Evolutionary conservation across 2,329 filamentous ascomycete species (phyloP).

Genomic region (Blastomyces parvus): DNA sequence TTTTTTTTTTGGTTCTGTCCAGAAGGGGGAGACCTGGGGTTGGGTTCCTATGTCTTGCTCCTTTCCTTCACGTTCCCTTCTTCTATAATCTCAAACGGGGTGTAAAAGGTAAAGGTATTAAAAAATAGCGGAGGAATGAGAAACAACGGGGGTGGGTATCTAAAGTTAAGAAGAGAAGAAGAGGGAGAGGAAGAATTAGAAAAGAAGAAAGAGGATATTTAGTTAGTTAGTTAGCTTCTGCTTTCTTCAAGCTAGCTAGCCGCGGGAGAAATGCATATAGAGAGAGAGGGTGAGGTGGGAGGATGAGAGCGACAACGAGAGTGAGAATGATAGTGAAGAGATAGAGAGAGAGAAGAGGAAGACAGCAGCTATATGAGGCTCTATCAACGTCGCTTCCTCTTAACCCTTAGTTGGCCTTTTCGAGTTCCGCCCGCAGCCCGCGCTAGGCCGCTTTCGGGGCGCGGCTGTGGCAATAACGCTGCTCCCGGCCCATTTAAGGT

Average conservation of each 20-base stretch:
- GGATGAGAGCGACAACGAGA: constrained; percentile 11
- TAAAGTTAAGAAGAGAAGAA: not conserved
- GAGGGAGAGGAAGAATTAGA: too few relatives aligned
- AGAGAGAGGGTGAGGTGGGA: constrained; percentile 16
- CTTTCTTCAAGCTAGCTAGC: not conserved
- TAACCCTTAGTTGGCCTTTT: constrained; percentile 37
- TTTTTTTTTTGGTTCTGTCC: not conserved
- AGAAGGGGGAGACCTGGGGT: not conserved
- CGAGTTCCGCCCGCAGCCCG: constrained; percentile 10
- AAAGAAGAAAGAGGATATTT: too few relatives aligned
- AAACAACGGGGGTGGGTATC: constrained; percentile 2
- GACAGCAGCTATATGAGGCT: too few relatives aligned
- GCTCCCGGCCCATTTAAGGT: constrained; percentile 23
- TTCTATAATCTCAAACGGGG: not conserved
- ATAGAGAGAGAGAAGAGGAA: not conserved
- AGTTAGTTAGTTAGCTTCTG: too few relatives aligned
- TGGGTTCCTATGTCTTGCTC: not conserved
- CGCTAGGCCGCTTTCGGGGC: constrained; percentile 11
- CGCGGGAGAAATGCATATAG: constrained; percentile 11
- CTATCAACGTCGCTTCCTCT: not conserved
- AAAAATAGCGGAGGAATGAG: not conserved
- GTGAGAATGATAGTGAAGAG: not conserved
- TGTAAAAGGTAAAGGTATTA: not conserved
- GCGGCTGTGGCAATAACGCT: constrained; percentile 2
- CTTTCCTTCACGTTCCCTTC: not conserved